Conservation (phyloP, 257 asterid genomes). For the Solanum infundibuliforme region DNA sequence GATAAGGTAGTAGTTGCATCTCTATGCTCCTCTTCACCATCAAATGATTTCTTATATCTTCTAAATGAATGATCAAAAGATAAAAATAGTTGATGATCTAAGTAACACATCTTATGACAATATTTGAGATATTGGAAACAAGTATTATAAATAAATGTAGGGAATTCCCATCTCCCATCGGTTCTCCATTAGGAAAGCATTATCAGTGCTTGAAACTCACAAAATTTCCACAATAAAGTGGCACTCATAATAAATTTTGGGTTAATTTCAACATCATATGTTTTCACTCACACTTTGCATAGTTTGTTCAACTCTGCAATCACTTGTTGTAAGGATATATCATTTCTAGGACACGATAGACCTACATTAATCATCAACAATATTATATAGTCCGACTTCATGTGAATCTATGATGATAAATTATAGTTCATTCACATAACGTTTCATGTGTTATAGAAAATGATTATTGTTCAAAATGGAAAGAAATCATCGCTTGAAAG, state of each 20-base stretch:
- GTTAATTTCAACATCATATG: background rate
- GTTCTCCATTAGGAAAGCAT: background rate
- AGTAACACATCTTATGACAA: background rate
- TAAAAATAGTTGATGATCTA: background rate
- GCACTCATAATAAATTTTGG: background rate
- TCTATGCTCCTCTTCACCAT: background rate
- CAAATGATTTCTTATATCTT: too few species aligned
- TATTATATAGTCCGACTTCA: too few species aligned
- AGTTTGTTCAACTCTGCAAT: too few species aligned
- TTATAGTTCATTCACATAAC: too few species aligned
- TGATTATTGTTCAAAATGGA: too few species aligned
- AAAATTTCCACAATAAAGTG: background rate
- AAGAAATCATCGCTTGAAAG: background rate
- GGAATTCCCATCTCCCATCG: background rate
- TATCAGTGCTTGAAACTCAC: background rate
- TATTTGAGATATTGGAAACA: too few species aligned
- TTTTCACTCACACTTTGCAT: too few species aligned
- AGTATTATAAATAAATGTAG: background rate
- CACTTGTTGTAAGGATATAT: too few species aligned
- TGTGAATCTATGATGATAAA: too few species aligned
- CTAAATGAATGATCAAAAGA: background rate
- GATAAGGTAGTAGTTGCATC: background rate
- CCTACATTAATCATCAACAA: too few species aligned
- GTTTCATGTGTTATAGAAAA: too few species aligned
- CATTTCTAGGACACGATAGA: too few species aligned